Conservation (phyloP, 805 yeast species). For the Starmerella floris region DNA sequence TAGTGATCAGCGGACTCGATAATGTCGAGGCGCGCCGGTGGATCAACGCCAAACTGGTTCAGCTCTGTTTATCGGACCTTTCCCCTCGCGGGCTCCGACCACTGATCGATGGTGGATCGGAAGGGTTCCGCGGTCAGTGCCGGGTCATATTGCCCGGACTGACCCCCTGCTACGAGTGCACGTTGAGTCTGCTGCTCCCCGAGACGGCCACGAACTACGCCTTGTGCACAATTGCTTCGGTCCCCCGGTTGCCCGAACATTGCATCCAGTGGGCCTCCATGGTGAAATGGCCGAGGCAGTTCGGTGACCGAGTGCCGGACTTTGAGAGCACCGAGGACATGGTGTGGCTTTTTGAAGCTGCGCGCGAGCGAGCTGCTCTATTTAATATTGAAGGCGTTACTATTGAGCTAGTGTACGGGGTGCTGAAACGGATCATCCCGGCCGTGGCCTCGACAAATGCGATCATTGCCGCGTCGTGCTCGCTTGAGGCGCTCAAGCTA, state of each 20-base stretch:
- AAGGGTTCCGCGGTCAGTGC: slow-evolving; percentile 84
- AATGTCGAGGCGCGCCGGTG: slow-evolving; percentile 81
- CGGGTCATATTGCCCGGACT: slow-evolving; percentile 75
- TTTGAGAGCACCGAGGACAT: slow-evolving; percentile 57
- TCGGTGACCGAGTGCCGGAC: slow-evolving; percentile 37
- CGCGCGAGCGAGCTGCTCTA: slow-evolving; percentile 45
- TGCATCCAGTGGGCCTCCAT: slow-evolving; percentile 84
- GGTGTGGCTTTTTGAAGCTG: slow-evolving; percentile 43
- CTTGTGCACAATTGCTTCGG: slow-evolving; percentile 84
- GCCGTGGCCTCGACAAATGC: slow-evolving; percentile 93
- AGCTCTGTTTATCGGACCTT: slow-evolving; percentile 41
- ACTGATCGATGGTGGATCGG: slow-evolving; percentile 88
- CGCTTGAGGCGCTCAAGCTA: slow-evolving; percentile 72
- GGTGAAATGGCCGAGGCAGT: slow-evolving; percentile 50
- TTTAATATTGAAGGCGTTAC: slow-evolving; percentile 65
- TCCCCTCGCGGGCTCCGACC: slow-evolving; percentile 42
- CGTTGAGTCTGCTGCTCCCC: slow-evolving; percentile 49
- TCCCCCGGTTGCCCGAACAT: slow-evolving; percentile 89
- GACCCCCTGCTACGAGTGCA: slow-evolving; percentile 87
- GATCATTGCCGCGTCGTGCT: slow-evolving; percentile 75
- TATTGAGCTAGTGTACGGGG: slow-evolving; percentile 60
- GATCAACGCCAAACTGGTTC: slow-evolving; percentile 60
- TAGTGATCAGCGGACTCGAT: slow-evolving; percentile 79
- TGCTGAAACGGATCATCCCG: slow-evolving; percentile 82
- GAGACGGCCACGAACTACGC: slow-evolving; percentile 51